phyloP scores from a whole-genome alignment of 2,329 filamentous ascomycete genomes.

The Aspergillus thermomutatus region DNA sequence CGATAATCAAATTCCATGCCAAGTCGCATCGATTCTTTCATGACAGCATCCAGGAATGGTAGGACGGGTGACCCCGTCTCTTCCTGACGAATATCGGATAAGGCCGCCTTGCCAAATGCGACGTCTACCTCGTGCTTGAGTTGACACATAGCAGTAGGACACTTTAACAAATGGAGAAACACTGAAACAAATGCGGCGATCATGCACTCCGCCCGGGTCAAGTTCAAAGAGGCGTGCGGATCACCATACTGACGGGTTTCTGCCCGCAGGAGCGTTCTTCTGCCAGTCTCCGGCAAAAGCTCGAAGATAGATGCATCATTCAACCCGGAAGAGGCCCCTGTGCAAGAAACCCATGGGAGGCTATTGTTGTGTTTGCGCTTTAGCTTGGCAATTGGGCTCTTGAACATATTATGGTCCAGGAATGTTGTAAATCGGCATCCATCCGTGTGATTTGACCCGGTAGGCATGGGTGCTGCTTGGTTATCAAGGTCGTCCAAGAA shows the following conservation, averaged over 20 bases:
- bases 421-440: neutral
- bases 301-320: neutral
- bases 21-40: slow-evolving; percentile 17
- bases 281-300: neutral
- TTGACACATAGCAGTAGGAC: slow-evolving; percentile 1
- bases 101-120: neutral
- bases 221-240: neutral
- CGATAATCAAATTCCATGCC: neutral
- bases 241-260: neutral
- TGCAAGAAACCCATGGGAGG: neutral
- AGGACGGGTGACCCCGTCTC: slow-evolving; percentile 6
- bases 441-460: neutral
- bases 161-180: slow-evolving; percentile 5
- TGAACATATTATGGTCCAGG: slow-evolving; percentile 3
- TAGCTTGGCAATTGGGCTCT: slow-evolving; percentile 2
- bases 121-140: slow-evolving; percentile 11
- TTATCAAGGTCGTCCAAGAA: neutral
- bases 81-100: neutral
- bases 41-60: slow-evolving; percentile 13
- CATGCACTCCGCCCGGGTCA: neutral
- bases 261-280: neutral
- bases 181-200: slow-evolving; percentile 4
- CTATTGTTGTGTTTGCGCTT: neutral
- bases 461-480: neutral
- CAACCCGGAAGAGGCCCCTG: no score